These are phyloP conservation scores for Aspergillus sp. DNA, from an alignment of 2,329 filamentous ascomycete genomes.

Conservation along the genomic window DNA sequence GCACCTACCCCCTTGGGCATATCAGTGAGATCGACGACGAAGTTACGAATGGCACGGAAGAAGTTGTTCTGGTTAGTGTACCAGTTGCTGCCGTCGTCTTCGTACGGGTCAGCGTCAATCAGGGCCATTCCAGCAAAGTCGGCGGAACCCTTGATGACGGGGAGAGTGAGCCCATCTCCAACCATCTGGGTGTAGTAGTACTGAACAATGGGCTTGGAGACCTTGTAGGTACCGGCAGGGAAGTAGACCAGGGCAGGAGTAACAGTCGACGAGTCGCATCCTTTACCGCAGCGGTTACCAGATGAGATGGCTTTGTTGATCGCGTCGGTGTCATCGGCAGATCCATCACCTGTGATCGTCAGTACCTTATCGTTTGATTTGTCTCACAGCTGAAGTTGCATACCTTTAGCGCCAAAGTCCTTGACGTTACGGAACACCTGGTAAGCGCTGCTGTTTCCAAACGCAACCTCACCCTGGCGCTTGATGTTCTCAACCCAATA, in stretches of 20 bases:
- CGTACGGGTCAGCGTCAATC: slow-evolving; percentile 84
- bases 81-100: slow-evolving; percentile 63
- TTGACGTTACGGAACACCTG: slow-evolving; percentile 73
- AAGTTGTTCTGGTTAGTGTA: slow-evolving; percentile 80
- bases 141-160: slow-evolving; percentile 68
- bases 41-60: slow-evolving; percentile 77
- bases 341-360: slow-evolving; percentile 51
- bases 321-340: slow-evolving; percentile 77
- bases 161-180: slow-evolving; percentile 68
- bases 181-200: slow-evolving; percentile 93
- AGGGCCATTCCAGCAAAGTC: slow-evolving; percentile 80
- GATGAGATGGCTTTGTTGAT: slow-evolving; percentile 79
- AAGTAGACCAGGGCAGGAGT: slow-evolving; percentile 88
- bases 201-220: slow-evolving; percentile 73
- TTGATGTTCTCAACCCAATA: slow-evolving; percentile 72
- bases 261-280: slow-evolving; percentile 80
- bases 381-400: slow-evolving; percentile 26
- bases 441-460: slow-evolving; percentile 54
- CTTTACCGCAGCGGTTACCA: slow-evolving; percentile 73
- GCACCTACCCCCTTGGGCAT: slow-evolving; percentile 59
- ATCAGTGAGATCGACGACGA: slow-evolving; percentile 69
- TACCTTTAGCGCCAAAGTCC: slow-evolving; percentile 69
- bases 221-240: slow-evolving; percentile 77
- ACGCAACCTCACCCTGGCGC: slow-evolving; percentile 65
- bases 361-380: slow-evolving; percentile 9